Evolutionary conservation across 306 rosid genomes (phyloP).

Genomic region (Cucurbita argyrosperma): DNA sequence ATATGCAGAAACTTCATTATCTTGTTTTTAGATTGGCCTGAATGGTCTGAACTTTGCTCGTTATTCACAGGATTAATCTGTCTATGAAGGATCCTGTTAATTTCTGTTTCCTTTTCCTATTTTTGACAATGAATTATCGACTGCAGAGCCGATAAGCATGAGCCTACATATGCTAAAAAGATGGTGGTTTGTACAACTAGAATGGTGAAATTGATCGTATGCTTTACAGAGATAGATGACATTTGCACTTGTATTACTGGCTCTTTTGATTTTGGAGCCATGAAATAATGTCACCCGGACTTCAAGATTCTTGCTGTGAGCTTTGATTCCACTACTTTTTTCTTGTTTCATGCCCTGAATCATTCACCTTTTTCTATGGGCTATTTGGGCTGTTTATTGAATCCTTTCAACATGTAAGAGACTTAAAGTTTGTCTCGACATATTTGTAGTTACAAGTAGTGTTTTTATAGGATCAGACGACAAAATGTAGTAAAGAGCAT

Average conservation of each 20-base stretch:
- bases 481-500: not conserved
- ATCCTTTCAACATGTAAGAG: not conserved
- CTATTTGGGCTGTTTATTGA: not conserved
- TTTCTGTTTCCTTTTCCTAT: not conserved
- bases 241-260: not conserved
- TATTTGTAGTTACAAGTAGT: not conserved
- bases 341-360: not conserved
- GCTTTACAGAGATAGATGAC: not conserved
- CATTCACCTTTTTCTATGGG: not conserved
- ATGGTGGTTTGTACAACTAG: conserved; percentile 69
- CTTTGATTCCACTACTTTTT: not conserved
- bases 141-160: conserved; percentile 81
- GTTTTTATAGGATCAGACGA: not conserved
- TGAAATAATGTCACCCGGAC: not conserved
- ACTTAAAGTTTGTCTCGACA: not conserved
- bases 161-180: conserved; percentile 79
- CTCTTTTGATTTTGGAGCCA: not conserved
- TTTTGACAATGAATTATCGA: not conserved
- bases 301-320: conserved; percentile 3
- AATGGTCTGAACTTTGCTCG: conserved; percentile 93
- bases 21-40: conserved; percentile 62
- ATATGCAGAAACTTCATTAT: not conserved
- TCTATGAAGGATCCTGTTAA: not conserved
- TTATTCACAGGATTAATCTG: conserved; percentile 46
- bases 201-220: conserved; percentile 72